These are phyloP conservation scores for Salmacisia buchloeana DNA, from an alignment of 1,284 basidiomycete genomes.

Conservation along the genomic window DNA sequence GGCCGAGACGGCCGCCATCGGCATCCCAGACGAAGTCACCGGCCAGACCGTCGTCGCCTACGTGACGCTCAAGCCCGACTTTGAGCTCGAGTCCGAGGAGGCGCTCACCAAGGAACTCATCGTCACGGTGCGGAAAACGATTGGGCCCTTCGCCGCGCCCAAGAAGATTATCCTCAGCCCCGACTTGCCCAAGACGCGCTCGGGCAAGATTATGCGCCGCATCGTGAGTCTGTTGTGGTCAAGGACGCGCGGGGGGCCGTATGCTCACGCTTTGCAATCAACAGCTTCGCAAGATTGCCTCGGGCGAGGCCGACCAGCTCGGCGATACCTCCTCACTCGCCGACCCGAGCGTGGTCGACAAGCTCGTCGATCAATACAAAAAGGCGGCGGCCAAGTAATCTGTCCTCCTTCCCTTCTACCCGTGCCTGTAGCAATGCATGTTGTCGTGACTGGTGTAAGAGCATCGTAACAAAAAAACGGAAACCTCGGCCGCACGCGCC, in stretches of 20 bases:
- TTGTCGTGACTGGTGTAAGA: too few relatives aligned
- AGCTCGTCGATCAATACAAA: slow-evolving; percentile 11
- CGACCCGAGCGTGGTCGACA: slow-evolving; percentile 54
- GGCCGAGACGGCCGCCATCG: slow-evolving; percentile 73
- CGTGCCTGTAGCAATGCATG: too few relatives aligned
- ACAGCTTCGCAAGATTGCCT: slow-evolving; percentile 85
- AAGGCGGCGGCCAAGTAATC: slow-evolving; percentile 1
- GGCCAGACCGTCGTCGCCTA: slow-evolving; percentile 50
- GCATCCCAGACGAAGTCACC: slow-evolving; percentile 47
- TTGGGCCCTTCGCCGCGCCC: slow-evolving; percentile 66
- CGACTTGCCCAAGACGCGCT: slow-evolving; percentile 87
- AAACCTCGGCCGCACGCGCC: too few relatives aligned
- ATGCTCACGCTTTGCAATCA: slow-evolving; percentile 62
- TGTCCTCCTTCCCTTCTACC: too few relatives aligned
- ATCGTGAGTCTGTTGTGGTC: not conserved
- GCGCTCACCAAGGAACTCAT: slow-evolving; percentile 78
- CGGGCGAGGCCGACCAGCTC: slow-evolving; percentile 82
- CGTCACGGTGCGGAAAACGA: slow-evolving; percentile 89
- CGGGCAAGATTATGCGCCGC: slow-evolving; percentile 65
- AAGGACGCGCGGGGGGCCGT: not conserved
- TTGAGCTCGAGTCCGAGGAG: slow-evolving; percentile 70
- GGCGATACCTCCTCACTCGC: slow-evolving; percentile 78
- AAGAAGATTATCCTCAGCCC: slow-evolving; percentile 78
- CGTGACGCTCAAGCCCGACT: slow-evolving; percentile 65
- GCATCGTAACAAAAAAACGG: too few relatives aligned